These are phyloP conservation scores for Mallotus japonicus DNA, from an alignment of 441 rosid genomes.

Conservation along the genomic window DNA sequence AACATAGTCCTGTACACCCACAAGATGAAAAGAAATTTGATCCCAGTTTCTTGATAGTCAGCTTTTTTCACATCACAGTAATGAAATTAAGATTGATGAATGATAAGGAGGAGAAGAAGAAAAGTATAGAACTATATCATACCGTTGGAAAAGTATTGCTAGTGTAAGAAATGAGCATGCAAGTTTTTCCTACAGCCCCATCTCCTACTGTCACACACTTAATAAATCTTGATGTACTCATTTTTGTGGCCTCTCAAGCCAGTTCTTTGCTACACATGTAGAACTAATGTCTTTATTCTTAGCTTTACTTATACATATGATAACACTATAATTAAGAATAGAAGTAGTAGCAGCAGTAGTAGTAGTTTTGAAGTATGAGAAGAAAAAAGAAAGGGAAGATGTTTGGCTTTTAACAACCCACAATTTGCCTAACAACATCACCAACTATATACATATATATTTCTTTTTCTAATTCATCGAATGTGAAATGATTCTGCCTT, in stretches of 20 bases:
- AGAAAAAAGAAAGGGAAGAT: constrained; percentile 18
- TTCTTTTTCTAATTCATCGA: constrained; percentile 4
- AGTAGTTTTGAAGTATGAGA: constrained; percentile 21
- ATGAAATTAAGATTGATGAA: too few relatives aligned
- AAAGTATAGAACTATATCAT: background rate
- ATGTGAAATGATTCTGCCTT: constrained; percentile 31
- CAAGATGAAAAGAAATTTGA: background rate
- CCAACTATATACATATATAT: constrained; percentile 18
- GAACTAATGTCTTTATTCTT: background rate
- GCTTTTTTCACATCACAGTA: too few relatives aligned
- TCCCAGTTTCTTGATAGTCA: background rate
- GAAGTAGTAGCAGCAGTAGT: background rate
- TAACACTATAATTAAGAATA: background rate
- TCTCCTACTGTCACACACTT: constrained; percentile 79
- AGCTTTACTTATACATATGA: constrained; percentile 17
- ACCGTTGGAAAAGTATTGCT: constrained; percentile 54
- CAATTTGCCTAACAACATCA: constrained; percentile 16
- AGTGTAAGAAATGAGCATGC: constrained; percentile 57
- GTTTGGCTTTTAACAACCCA: constrained; percentile 26
- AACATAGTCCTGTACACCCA: constrained; percentile 52
- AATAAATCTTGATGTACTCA: constrained; percentile 72
- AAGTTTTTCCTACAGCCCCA: constrained; percentile 57
- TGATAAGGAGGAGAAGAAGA: background rate
- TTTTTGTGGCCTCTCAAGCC: constrained; percentile 20
- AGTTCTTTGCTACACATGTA: constrained; percentile 7